These are phyloP conservation scores for Hymenoscyphus infarciens DNA, from an alignment of 2,329 filamentous ascomycete genomes.

Conservation along the genomic window DNA sequence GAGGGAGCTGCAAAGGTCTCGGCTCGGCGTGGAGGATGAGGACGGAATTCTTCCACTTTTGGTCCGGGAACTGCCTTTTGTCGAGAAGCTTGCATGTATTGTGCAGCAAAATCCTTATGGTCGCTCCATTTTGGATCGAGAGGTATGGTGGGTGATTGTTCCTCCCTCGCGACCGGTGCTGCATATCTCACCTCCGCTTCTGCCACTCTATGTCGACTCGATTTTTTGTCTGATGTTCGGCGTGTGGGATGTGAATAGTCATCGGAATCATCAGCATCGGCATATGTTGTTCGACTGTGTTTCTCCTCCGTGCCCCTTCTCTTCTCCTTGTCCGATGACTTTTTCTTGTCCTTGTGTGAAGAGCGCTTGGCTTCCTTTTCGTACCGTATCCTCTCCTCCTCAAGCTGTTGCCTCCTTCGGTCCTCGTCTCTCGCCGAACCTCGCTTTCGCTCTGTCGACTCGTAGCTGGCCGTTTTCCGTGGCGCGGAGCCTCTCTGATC, in stretches of 20 bases:
- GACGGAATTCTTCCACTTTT: neutral
- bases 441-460: constrained; percentile 35
- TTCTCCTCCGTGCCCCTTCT: constrained; percentile 38
- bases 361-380: constrained; percentile 34
- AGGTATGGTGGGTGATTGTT: constrained; percentile 20
- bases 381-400: constrained; percentile 32
- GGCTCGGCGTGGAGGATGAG: constrained; percentile 27
- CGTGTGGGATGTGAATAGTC: constrained; percentile 15
- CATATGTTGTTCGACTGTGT: constrained; percentile 23
- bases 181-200: constrained; percentile 21
- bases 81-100: constrained; percentile 34
- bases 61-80: constrained; percentile 17
- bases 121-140: constrained; percentile 28
- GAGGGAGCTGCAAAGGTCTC: constrained; percentile 30
- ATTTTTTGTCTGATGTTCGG: constrained; percentile 26
- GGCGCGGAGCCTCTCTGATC: constrained; percentile 29
- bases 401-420: constrained; percentile 33
- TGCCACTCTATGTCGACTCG: constrained; percentile 22
- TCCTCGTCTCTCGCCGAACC: constrained; percentile 34
- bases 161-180: neutral
- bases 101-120: constrained; percentile 27
- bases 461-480: constrained; percentile 47
- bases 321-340: constrained; percentile 37
- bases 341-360: constrained; percentile 33
- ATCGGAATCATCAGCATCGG: constrained; percentile 29